Evolutionary conservation across 176 grass and related monocot species (phyloP).

Genomic region (Avena atlantica): DNA sequence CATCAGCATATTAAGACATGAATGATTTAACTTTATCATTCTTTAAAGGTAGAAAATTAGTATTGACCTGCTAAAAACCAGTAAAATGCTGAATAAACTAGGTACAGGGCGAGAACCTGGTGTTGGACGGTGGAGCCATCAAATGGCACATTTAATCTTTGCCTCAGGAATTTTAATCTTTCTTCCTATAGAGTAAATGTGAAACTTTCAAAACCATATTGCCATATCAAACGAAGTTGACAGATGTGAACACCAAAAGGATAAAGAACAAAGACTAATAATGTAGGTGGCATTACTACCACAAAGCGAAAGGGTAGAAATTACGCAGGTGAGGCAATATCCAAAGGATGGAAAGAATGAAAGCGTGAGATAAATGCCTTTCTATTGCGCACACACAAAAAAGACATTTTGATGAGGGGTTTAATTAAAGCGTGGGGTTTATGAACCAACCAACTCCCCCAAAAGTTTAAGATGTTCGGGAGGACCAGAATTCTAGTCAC

Average conservation of each 20-base stretch:
- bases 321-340: background rate
- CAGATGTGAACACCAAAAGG: background rate
- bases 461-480: background rate
- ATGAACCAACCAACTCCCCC: background rate
- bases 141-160: constrained; percentile 70
- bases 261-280: background rate
- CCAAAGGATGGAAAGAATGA: background rate
- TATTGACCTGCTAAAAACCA: constrained; percentile 23
- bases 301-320: background rate
- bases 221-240: constrained; percentile 1
- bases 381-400: background rate
- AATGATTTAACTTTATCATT: constrained; percentile 15
- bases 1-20: constrained; percentile 2
- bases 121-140: constrained; percentile 62
- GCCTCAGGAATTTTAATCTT: constrained; percentile 72
- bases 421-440: background rate
- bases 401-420: background rate
- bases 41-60: constrained; percentile 29
- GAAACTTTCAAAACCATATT: constrained; percentile 24
- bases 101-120: constrained; percentile 58
- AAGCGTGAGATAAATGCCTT: background rate
- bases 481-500: background rate
- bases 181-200: constrained; percentile 51
- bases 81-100: constrained; percentile 4
- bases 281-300: constrained; percentile 8